These are phyloP conservation scores for Fusarium sp. DNA, from an alignment of 2,329 filamentous ascomycete species.

Conservation along the genomic window DNA sequence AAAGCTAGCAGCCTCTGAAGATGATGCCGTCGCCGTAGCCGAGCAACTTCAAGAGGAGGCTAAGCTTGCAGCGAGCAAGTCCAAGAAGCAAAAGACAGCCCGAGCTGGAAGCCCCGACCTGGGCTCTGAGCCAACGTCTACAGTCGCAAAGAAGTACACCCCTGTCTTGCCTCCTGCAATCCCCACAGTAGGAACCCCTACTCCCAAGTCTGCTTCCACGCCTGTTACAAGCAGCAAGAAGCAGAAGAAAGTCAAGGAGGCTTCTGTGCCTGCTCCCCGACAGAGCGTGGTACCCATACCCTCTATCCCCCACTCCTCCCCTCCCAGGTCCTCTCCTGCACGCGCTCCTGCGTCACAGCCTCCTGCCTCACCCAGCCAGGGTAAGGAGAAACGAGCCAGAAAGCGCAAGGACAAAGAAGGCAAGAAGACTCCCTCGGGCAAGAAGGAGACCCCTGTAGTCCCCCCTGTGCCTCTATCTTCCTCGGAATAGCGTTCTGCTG, in stretches of 20 bases:
- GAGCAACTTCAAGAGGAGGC: constrained; percentile 49
- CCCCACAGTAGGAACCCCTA: constrained; percentile 39
- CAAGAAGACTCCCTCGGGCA: constrained; percentile 36
- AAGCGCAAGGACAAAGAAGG: constrained; percentile 44
- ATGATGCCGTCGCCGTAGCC: constrained; percentile 49
- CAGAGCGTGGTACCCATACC: constrained; percentile 49
- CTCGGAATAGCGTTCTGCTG: constrained; percentile 35
- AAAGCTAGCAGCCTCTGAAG: constrained; percentile 50
- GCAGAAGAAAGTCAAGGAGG: constrained; percentile 44
- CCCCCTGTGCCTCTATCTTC: constrained; percentile 33
- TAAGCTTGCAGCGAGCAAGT: constrained; percentile 51
- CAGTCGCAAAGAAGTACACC: constrained; percentile 45
- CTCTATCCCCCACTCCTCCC: constrained; percentile 46
- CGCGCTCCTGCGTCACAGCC: constrained; percentile 19
- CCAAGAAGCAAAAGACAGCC: constrained; percentile 52
- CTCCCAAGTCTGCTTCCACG: constrained; percentile 37
- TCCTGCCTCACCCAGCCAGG: constrained; percentile 32
- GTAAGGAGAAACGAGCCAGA: constrained; percentile 45
- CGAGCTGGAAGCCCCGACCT: constrained; percentile 48
- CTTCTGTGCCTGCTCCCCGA: constrained; percentile 42
- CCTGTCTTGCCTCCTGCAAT: constrained; percentile 46
- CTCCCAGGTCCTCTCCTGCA: constrained; percentile 38
- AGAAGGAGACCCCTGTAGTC: constrained; percentile 42
- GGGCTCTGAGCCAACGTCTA: constrained; percentile 44
- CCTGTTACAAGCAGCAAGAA: constrained; percentile 39